Conservation (phyloP, 169 alveolate genomes). For the Plasmodium gallinaceum region DNA sequence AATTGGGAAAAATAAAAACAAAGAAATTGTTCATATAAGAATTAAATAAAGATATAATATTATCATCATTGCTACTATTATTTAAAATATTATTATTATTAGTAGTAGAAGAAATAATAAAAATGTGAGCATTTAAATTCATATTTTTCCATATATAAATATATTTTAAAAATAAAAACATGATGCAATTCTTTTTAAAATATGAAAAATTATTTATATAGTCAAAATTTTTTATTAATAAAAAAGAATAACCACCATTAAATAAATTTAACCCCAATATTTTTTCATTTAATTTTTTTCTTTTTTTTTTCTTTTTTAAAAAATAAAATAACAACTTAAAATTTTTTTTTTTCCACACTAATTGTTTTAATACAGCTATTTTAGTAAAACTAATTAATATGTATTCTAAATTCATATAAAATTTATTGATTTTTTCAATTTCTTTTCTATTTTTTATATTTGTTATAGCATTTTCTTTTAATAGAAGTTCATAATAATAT, state of each 20-base stretch:
- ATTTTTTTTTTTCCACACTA: constrained; percentile 39
- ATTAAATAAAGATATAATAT: constrained; percentile 6
- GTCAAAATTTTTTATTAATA: constrained; percentile 41
- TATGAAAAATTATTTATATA: constrained; percentile 15
- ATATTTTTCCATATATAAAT: constrained; percentile 56
- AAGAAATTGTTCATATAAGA: constrained; percentile 11
- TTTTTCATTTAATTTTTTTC: neutral
- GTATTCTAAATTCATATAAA: constrained; percentile 30
- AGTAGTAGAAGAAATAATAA: constrained; percentile 1
- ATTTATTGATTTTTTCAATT: neutral
- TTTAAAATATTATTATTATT: neutral
- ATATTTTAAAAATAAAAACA: constrained; percentile 47
- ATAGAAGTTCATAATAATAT: constrained; percentile 12
- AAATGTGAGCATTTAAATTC: constrained; percentile 54
- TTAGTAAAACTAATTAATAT: constrained; percentile 22
- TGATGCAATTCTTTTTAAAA: constrained; percentile 38
- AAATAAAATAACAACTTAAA: neutral
- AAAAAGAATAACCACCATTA: constrained; percentile 52
- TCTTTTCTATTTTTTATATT: constrained; percentile 4
- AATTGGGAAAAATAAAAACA: constrained; percentile 22
- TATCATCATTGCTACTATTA: neutral
- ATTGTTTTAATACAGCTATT: constrained; percentile 41
- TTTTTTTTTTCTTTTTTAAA: neutral
- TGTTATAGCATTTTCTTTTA: constrained; percentile 29
- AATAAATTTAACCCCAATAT: constrained; percentile 35